Base-by-base conservation (phyloP, 140 eudicot genomes). In the Ambrosia hybrid region DNA sequence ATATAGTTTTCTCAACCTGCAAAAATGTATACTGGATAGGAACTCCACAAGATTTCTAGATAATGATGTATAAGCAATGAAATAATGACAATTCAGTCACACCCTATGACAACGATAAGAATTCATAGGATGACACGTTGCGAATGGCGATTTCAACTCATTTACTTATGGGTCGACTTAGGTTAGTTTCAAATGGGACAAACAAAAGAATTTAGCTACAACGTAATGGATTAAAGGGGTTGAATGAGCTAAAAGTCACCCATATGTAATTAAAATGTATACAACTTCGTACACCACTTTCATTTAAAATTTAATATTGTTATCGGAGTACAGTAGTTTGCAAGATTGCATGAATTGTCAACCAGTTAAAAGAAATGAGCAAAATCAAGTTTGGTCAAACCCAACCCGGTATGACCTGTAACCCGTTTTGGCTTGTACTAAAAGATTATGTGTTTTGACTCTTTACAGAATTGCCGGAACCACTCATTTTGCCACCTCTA, bases 1-100 rank as follows among this genome's bases (percentile, higher is more conserved):
- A 94, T 62, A 94, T 79, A 57, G 82, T 85, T 81, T 94, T 94
- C 87, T 94, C 99, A 57, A 94, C 95, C 99, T 94, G 97, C 83
- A 76, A 15, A 72, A 37, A 13, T 15, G 43, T 14, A 53, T 43
- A 34, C 34, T 30, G 34, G 2, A 30, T 30, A 30, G 26, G 26
- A 21, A 30, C 34, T 30, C 34, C 34, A 30, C 34, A 30, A 30
- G 34, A 30, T 30, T 30, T 30, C 34, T 30, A 30, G 34, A 30
- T 30, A 30, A 30, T 30, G 34, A 30, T 30, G 34, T 30, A 30
- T 30, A 30, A 30, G 34, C 34, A 60, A 16, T 14, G 14, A 43
- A 10, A 62, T 6, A 62, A 36, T 36, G 67, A 62, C 48, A 62
- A 8, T 30, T 58, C 26, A 58, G 39, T 58, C 3, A 58, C 65